These are phyloP conservation scores for Diutina mesorugosa DNA, from an alignment of 1,139 yeast species.

Conservation along the genomic window DNA sequence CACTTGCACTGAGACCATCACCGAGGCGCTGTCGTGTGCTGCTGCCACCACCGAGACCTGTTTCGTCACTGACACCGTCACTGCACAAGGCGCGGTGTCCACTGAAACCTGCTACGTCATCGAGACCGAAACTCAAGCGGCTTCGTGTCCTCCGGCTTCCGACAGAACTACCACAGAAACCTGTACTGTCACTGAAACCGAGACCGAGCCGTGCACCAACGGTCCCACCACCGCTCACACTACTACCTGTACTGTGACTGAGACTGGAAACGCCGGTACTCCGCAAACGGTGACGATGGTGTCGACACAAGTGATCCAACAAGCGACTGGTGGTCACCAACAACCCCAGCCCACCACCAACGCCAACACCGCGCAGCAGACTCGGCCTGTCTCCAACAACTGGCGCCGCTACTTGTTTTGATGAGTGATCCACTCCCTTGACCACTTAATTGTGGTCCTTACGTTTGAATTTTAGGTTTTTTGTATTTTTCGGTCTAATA, in stretches of 20 bases:
- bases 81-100: background rate
- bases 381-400: background rate
- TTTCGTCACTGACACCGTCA: background rate
- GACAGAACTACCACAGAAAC: background rate
- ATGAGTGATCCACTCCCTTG: background rate
- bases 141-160: background rate
- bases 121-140: background rate
- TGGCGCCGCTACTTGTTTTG: background rate
- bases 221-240: background rate
- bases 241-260: background rate
- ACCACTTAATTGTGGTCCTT: background rate
- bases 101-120: background rate
- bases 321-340: background rate
- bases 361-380: background rate
- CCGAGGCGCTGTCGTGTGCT: background rate
- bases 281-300: background rate
- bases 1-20: background rate
- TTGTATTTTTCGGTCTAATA: background rate
- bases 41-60: background rate
- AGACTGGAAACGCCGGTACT: background rate
- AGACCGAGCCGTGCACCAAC: background rate
- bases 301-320: background rate
- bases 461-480: background rate
- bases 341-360: background rate
- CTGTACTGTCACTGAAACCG: background rate